Evolutionary conservation across 1,284 basidiomycete genomes (phyloP), one percentile per base, ranked within the genome.

Genomic region (Ganoderma meredithae): DNA sequence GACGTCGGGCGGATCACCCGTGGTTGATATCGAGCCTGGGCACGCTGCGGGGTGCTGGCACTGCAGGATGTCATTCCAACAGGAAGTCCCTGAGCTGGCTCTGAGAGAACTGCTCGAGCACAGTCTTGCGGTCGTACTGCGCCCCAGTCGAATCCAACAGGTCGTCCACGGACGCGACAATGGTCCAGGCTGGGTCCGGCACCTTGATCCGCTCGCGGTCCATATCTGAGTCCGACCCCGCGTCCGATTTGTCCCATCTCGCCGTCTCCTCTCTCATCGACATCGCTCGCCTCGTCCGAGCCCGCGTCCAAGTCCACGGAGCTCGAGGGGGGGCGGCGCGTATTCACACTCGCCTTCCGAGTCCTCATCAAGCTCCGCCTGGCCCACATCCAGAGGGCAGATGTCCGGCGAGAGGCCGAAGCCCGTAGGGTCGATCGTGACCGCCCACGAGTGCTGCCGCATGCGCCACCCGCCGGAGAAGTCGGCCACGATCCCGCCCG

Each of bases 41-140:
- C 76, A 98, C 96, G 88, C 97, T 97, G 86, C 97, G 96, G 72
- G 97, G 97, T 61, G 96, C 96, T 52, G 97, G 97, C 31, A 31
- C 31, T 31, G 31, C 31, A 31, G 31, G 31, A 31, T 3, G 41
- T 53, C 52, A 53, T 12, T 53, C 27, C 27, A 53, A 53, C 10
- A 53, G 52, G 13, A 22, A 53, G 22, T 53, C 52, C 5, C 52
- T 8, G 15, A 25, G 52, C 52, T 27, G 52, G 22, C 52, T 53
- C 22, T 15, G 7, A 27, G 52, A 53, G 15, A 53, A 27, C 12
- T 12, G 25, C 12, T 27, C 27, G 27, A 53, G 52, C 9, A 53
- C 22, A 2, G 52, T 31, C 22, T 53, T 10, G 25, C 52, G 52
- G 52, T 31, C 27, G 52, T 53, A 53, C 15, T 53, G 52, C 27